These are phyloP conservation scores for Williopsis jadinii DNA, from an alignment of 1,139 yeast species.

Conservation along the genomic window DNA sequence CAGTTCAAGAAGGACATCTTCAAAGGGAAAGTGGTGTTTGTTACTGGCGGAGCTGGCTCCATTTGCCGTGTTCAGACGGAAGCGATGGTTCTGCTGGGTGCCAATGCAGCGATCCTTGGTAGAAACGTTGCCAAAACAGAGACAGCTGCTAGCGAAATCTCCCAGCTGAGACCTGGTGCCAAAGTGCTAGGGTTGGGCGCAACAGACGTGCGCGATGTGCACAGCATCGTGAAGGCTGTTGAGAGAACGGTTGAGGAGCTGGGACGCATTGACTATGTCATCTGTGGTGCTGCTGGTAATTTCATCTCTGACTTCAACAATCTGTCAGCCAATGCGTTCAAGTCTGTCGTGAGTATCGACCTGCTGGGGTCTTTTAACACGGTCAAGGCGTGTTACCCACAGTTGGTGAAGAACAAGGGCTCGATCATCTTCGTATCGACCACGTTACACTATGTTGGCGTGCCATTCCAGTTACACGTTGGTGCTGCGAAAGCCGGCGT, in stretches of 20 bases:
- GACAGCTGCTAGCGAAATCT: constrained; percentile 60
- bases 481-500: constrained; percentile 94
- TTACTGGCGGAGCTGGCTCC: constrained; percentile 94
- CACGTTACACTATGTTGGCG: constrained; percentile 80
- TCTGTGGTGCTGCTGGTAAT: constrained; percentile 96
- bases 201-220: constrained; percentile 69
- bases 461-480: constrained; percentile 80
- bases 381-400: constrained; percentile 67
- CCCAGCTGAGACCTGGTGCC: constrained; percentile 46
- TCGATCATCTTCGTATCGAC: constrained; percentile 75
- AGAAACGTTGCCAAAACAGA: constrained; percentile 61
- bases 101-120: constrained; percentile 81
- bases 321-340: constrained; percentile 78
- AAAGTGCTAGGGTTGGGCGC: constrained; percentile 62
- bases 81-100: constrained; percentile 75
- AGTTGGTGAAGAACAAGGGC: constrained; percentile 62
- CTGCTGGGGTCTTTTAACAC: constrained; percentile 82
- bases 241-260: constrained; percentile 53
- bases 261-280: constrained; percentile 75
- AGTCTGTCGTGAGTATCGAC: constrained; percentile 79
- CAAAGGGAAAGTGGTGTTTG: constrained; percentile 77
- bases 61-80: constrained; percentile 84
- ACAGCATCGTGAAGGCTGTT: constrained; percentile 54
- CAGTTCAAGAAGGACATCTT: constrained; percentile 54
- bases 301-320: constrained; percentile 75